Base-by-base conservation (phyloP, 257 asterid species). In the Rehmannia glutinosa region DNA sequence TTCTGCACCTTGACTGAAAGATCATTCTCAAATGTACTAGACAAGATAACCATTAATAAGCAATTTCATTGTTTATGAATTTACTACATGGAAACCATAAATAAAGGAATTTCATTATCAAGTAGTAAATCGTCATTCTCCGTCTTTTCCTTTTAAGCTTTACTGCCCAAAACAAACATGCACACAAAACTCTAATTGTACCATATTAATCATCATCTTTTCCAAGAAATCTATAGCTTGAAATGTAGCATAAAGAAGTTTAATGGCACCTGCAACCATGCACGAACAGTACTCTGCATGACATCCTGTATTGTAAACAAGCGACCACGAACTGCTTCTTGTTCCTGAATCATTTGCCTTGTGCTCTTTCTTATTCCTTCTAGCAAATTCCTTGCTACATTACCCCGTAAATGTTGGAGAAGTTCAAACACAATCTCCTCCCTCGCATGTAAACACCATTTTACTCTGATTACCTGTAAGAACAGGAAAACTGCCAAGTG, bases 391-490 rank as follows among this genome's bases (percentile, higher is more conserved):
- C 75, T 75, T 4, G 82, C 75, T 20, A 68, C 36, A 62, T 55
- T 69, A 2, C 84, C 83, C 8, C 62, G 38, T n/a, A 78, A 3
- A 43, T 81, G 84, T 62, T 78, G 82, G 59, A 81, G 73, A 55
- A 81, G 86, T 64, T 81, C 86, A 33, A 81, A 81, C 19, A 72
- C 32, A 13, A 81, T 81, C 69, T 81, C 86, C 42, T 81, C 83
- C 68, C 86, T 75, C 6, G 86, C 83, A 15, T 81, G 86, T 51
- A 81, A 49, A 23, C 73, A 76, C 86, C 86, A 81, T 57, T 81
- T 81, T 47, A 75, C 86, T 52, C 81, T 72, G 32, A 81, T 81
- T 2, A 73, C 86, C 86, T 81, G 41, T 63, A 47, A 42, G 47
- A 68, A 69, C 58, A 61, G 45, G 17, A 43, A 35, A 62, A 42